Conservation (phyloP, 805 yeast species). For the Cyberlindnera mississippiensis region DNA sequence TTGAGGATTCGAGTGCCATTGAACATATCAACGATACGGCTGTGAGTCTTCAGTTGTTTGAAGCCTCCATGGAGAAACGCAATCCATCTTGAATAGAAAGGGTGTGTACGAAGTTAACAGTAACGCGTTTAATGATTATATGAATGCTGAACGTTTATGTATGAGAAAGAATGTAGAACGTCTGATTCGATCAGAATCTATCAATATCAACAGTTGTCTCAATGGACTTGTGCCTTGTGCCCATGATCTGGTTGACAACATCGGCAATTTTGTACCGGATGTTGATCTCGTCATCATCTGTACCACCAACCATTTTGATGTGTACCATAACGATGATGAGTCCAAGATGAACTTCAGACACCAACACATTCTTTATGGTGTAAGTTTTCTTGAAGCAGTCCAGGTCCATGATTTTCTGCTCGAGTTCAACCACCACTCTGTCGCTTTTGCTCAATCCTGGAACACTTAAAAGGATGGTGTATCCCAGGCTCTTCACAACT, state of each 20-base stretch:
- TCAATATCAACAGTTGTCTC: constrained; percentile 44
- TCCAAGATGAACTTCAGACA: constrained; percentile 61
- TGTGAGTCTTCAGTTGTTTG: constrained; percentile 50
- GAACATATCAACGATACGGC: constrained; percentile 50
- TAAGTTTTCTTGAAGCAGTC: constrained; percentile 51
- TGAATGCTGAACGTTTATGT: neutral
- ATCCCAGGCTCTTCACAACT: constrained; percentile 48
- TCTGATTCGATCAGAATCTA: constrained; percentile 22
- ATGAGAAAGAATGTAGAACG: neutral
- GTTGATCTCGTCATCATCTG: constrained; percentile 62
- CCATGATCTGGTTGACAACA: constrained; percentile 30
- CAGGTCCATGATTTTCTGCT: constrained; percentile 42
- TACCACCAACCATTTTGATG: constrained; percentile 61
- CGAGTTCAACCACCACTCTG: constrained; percentile 37
- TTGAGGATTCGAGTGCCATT: constrained; percentile 52
- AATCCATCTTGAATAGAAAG: constrained; percentile 33
- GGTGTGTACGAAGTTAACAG: neutral
- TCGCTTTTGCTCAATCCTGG: constrained; percentile 42
- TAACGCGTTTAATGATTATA: neutral
- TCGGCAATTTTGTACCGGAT: constrained; percentile 47
- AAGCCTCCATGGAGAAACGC: constrained; percentile 43
- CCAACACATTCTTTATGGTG: constrained; percentile 41
- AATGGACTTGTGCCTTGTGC: constrained; percentile 28
- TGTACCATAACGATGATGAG: constrained; percentile 54
- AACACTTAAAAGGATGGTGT: constrained; percentile 48